Base-by-base conservation (phyloP, 2,329 filamentous ascomycete genomes). In the Teratosphaeria viscida region DNA sequence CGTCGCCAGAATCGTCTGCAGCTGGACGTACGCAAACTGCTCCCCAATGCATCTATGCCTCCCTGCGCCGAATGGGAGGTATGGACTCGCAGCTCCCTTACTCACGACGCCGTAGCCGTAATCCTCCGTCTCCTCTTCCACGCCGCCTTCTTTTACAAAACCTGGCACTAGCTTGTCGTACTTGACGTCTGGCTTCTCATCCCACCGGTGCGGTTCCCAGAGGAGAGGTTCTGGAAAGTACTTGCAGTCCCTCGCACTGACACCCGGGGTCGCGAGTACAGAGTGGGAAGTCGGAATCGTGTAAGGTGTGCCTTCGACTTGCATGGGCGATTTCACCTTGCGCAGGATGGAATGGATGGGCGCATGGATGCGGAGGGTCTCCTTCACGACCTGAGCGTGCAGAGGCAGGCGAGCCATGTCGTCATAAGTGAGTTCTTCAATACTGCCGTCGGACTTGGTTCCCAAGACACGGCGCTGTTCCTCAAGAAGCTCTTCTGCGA, bases 281-380 rank as follows among this genome's bases (percentile, higher is more conserved):
- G 83, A 85, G 77, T 95, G 91, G 53, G 82, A 84, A 4, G 88
- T 84, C 7, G 92, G 92, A 64, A 97, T 85, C 59, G 89, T 84
- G 71, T 87, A 95, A 67, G 87, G 87, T 52, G 90, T 95, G 64
- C 88, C 89, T 34, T 90, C 85, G 29, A 96, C 83, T 11, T 85
- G 82, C 83, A 96, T 90, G 61, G 92, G 90, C 65, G 85, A 84
- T 78, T 92, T 96, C 73, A 96, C 92, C 67, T 89, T 88, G 68
- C 92, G 90, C 81, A 97, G 84, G 70, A 97, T 95, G 56, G 89
- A 94, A 81, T 96, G 92, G 70, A 97, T 96, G 0, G 92, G 92
- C 1, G 91, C 88, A 74, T 96, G 89, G 16, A 96, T 80, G 63
- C 92, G 88, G 47, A 96, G 86, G 2, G 92, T 95, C 77, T 96